Base-by-base conservation (phyloP, 1,284 basidiomycete genomes). In the Malassezia japonica region DNA sequence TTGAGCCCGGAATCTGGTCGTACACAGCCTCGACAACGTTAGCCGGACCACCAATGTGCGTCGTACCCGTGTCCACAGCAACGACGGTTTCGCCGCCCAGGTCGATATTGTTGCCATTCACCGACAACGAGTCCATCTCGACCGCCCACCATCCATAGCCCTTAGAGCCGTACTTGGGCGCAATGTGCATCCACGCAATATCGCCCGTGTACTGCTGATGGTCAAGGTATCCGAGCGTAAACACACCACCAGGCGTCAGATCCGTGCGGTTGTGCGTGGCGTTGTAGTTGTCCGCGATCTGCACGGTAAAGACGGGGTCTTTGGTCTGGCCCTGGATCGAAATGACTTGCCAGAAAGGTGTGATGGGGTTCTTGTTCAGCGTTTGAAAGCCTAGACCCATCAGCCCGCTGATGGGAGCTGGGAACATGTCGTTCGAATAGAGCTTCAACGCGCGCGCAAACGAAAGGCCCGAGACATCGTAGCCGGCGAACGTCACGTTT, bases 11-110 rank as follows among this genome's bases (percentile, higher is more conserved):
- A 48, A 98, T 87, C 56, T 84, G 80, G 1, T 78, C 77, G 68
- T 83, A 96, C 42, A 98, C 78, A 9, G 75, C 73, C 0, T 78
- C 66, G 25, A 91, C 81, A 36, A 78, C 76, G 9, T 72, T 61
- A 0, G 79, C 16, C 0, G 92, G 90, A 0, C 84, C 88, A 12
- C 86, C 89, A 46, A 96, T 80, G 29, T 94, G 81, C 0, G 91
- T 94, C 1, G 90, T 95, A 54, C 90, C 90, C 0, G 86, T 88
- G 68, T 76, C 75, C 46, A 76, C 73, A 40, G 64, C 70, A n/a
- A 61, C 61, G 18, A 60, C 45, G 25, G 46, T 39, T 13, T 65
- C 58, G 9, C 59, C 48, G 37, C 54, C 52, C 15, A 64, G 45
- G 41, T 38, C 62, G 52, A 78, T 61, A 9, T 16, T 53, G 6